Conservation (phyloP, 805 yeast genomes). For the Osmozyma mogii region DNA sequence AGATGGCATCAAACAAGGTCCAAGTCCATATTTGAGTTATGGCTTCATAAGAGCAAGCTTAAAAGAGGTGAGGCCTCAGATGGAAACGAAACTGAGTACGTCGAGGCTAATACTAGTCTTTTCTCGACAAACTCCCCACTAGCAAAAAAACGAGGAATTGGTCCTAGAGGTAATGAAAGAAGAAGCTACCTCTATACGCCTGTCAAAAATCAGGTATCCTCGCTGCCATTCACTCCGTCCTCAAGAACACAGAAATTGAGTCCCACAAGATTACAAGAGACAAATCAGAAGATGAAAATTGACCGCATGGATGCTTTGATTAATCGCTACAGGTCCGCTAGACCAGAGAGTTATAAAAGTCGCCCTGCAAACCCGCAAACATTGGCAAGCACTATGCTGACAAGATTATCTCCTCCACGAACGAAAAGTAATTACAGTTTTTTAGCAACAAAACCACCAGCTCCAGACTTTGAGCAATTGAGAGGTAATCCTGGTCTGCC, state of each 20-base stretch:
- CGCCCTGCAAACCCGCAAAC: neutral
- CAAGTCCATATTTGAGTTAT: slow-evolving; percentile 28
- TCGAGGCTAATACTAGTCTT: slow-evolving; percentile 14
- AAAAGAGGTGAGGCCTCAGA: slow-evolving; percentile 1
- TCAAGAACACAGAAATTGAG: slow-evolving; percentile 21
- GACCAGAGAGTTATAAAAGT: neutral
- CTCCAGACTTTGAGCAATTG: slow-evolving; percentile 1
- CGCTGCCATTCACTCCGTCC: slow-evolving; percentile 14
- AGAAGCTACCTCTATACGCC: slow-evolving; percentile 28
- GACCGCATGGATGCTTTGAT: slow-evolving; percentile 28
- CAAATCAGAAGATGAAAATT: slow-evolving; percentile 26
- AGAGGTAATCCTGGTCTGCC: neutral
- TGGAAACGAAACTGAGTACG: slow-evolving; percentile 6
- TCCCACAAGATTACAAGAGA: slow-evolving; percentile 31
- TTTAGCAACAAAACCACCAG: slow-evolving; percentile 4
- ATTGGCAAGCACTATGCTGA: neutral
- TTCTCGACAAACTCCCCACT: slow-evolving; percentile 26
- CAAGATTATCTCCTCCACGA: slow-evolving; percentile 3
- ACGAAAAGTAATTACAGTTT: too few relatives aligned
- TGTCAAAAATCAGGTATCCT: slow-evolving; percentile 18
- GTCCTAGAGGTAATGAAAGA: neutral
- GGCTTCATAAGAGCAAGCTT: slow-evolving; percentile 23
- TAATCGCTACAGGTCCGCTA: slow-evolving; percentile 23
- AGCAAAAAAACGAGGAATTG: slow-evolving; percentile 15
- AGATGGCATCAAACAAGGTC: slow-evolving; percentile 23